Percentiles rank a stretch among this genome's conserved stretches.
Evolutionary conservation across 495 filamentous ascomycete genomes (phyloP).

Genomic region (Xylaria sp.): DNA sequence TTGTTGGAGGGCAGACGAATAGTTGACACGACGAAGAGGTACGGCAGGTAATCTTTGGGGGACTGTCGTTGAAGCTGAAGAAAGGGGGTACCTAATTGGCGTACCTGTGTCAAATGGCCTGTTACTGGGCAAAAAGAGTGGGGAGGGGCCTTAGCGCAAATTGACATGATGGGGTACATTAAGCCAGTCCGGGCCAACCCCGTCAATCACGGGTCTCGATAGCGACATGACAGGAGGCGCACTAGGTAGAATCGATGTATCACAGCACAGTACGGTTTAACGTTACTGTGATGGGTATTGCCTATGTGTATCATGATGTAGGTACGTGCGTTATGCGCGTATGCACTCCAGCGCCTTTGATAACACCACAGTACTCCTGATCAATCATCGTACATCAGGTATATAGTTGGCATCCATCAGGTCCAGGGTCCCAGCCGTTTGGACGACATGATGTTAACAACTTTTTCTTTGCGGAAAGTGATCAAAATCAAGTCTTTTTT

Average conservation of each 20-base stretch:
- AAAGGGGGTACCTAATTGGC: slow-evolving; percentile 29
- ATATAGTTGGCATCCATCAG: neutral
- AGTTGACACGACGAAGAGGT: slow-evolving; percentile 15
- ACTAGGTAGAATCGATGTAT: neutral
- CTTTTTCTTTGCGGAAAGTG: neutral
- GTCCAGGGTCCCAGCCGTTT: neutral
- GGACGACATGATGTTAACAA: neutral
- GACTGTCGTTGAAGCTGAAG: slow-evolving; percentile 25
- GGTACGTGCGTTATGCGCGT: slow-evolving; percentile 5
- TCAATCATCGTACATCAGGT: neutral
- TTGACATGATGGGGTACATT: slow-evolving; percentile 28
- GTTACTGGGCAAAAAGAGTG: slow-evolving; percentile 25
- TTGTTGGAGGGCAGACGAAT: slow-evolving; percentile 7
- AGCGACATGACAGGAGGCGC: too few species aligned
- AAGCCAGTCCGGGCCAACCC: neutral
- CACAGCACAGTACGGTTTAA: neutral
- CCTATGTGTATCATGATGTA: neutral
- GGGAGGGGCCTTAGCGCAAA: slow-evolving; percentile 13
- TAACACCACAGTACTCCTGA: neutral
- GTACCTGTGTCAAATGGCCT: slow-evolving; percentile 19
- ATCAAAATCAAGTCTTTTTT: neutral
- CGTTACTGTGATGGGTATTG: neutral
- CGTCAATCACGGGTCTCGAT: neutral
- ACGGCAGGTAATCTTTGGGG: slow-evolving; percentile 1
- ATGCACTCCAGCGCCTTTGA: neutral